These are phyloP conservation scores for Phytophthora macrochlamydospora DNA, from an alignment of 352 stramenopile species.

Conservation along the genomic window DNA sequence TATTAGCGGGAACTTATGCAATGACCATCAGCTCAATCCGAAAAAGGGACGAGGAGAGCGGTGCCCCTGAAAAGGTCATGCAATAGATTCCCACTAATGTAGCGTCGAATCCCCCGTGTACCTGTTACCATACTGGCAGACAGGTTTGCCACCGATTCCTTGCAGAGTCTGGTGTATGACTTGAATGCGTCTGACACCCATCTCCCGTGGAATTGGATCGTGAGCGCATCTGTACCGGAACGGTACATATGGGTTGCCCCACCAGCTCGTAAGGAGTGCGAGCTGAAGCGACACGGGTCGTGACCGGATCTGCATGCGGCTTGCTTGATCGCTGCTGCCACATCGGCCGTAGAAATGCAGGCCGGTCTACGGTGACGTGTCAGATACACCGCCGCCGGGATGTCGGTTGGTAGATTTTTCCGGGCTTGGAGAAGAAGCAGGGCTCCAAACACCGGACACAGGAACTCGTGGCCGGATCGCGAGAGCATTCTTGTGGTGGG, in stretches of 20 bases:
- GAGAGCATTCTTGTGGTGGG: not conserved
- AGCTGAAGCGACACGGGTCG: not conserved
- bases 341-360: not conserved
- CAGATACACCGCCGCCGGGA: not conserved
- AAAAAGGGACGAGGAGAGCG: constrained; percentile 1
- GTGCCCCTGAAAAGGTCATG: not conserved
- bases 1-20: not conserved
- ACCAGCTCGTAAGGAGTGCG: not conserved
- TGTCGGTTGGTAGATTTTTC: not conserved
- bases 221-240: not conserved
- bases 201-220: not conserved
- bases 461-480: not conserved
- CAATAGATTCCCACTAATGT: not conserved
- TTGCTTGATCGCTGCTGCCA: not conserved
- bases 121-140: not conserved
- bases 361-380: not conserved
- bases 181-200: not conserved
- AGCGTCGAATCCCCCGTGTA: not conserved
- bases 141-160: not conserved
- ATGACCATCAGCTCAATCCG: constrained; percentile 1
- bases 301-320: not conserved
- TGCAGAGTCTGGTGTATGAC: not conserved
- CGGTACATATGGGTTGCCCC: not conserved
- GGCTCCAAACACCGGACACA: constrained; percentile 4
- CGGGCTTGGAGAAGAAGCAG: not conserved